These are phyloP conservation scores for Elsinoe batatas DNA, from an alignment of 2,329 filamentous ascomycete species.

Conservation along the genomic window DNA sequence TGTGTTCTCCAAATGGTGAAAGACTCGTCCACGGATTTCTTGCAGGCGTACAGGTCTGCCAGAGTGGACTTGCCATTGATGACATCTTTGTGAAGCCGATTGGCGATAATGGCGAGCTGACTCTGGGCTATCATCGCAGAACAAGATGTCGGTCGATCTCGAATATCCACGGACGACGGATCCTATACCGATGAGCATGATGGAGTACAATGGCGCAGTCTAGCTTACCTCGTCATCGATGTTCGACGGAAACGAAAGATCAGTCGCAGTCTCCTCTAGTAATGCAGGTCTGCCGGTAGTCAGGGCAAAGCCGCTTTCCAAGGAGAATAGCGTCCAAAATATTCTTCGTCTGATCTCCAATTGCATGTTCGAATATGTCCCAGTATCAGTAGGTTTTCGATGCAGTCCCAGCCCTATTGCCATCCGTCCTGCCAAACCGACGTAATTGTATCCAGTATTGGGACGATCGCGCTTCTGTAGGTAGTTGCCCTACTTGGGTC, in stretches of 20 bases:
- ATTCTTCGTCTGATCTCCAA: slow-evolving; percentile 28
- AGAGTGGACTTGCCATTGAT: not conserved
- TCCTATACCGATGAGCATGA: slow-evolving; percentile 20
- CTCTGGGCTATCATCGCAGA: not conserved
- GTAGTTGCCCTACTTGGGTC: slow-evolving; percentile 26
- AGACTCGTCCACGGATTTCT: not conserved
- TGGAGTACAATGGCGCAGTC: too few species aligned
- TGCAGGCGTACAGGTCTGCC: not conserved
- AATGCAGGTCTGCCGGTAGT: slow-evolving; percentile 42
- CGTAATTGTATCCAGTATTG: slow-evolving; percentile 41
- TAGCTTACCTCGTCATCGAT: slow-evolving; percentile 30
- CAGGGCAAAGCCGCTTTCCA: slow-evolving; percentile 41
- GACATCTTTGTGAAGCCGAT: not conserved
- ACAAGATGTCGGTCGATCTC: slow-evolving; percentile 15
- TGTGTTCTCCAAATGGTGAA: not conserved
- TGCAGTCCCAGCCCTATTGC: slow-evolving; percentile 43
- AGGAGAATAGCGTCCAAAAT: slow-evolving; percentile 34
- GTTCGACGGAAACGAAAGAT: slow-evolving; percentile 36
- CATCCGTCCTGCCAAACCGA: slow-evolving; percentile 41
- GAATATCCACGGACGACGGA: not conserved
- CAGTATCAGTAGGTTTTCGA: slow-evolving; percentile 40
- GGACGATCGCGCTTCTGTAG: slow-evolving; percentile 43
- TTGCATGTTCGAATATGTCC: slow-evolving; percentile 31
- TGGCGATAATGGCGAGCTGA: not conserved
- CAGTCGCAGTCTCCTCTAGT: slow-evolving; percentile 36